These are phyloP conservation scores for Trichoderma simmonsii DNA, from an alignment of 2,329 filamentous ascomycete genomes.

Conservation along the genomic window DNA sequence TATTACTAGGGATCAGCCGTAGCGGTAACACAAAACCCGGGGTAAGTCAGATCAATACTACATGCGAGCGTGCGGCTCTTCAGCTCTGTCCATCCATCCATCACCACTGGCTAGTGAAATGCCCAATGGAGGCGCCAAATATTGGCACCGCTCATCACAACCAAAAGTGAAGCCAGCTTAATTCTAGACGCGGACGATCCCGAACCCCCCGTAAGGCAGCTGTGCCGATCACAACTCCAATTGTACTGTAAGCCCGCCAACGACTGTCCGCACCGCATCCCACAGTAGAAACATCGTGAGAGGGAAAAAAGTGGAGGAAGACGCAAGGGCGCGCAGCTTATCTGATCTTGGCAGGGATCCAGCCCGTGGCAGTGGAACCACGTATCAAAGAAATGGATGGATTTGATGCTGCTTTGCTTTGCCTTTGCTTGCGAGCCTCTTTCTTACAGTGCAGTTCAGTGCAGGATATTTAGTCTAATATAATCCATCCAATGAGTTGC, in stretches of 20 bases:
- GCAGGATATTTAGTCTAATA: neutral
- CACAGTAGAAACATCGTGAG: neutral
- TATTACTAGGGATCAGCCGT: neutral
- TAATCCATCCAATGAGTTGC: neutral
- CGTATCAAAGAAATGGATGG: neutral
- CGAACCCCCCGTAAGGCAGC: neutral
- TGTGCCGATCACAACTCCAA: neutral
- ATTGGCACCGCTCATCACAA: neutral
- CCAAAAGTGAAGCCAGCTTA: neutral
- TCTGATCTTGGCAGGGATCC: conserved; percentile 11
- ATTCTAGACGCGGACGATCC: neutral
- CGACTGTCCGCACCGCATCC: too few species aligned
- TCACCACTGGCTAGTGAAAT: neutral
- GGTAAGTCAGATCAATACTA: neutral
- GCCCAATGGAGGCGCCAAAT: neutral
- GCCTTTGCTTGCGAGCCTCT: neutral
- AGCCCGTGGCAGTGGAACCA: neutral
- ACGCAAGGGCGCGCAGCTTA: conserved; percentile 13
- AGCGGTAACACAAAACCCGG: neutral
- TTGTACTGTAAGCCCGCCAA: too few species aligned
- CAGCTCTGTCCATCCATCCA: neutral
- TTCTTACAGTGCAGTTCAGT: neutral
- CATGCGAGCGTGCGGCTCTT: neutral
- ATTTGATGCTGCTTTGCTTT: neutral
- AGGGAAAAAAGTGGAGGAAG: conserved; percentile 6